phyloP scores from a whole-genome alignment of 202 grass and related monocot genomes.

The Elaeis oleifera region DNA sequence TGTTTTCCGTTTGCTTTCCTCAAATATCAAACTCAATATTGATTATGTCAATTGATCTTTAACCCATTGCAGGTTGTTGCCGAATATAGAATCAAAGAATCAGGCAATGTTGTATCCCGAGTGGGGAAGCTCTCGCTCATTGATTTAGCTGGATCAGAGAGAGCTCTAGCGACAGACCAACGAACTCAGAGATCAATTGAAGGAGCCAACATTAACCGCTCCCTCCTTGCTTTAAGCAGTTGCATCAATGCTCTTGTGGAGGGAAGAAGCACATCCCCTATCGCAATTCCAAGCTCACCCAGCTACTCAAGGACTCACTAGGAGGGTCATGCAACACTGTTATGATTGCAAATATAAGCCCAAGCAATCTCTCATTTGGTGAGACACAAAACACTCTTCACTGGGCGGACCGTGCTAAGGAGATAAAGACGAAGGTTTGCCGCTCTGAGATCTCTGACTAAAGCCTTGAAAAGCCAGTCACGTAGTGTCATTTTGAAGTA shows the following conservation, averaged over 20 bases:
- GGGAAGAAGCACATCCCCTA: slow-evolving; percentile 91
- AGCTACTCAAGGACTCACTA: slow-evolving; percentile 94
- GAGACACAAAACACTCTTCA: slow-evolving; percentile 98
- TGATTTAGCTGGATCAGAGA: slow-evolving; percentile 93
- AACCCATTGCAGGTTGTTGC: slow-evolving; percentile 49
- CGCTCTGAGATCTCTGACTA: background rate
- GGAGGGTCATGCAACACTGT: slow-evolving; percentile 87
- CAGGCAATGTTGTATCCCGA: slow-evolving; percentile 31
- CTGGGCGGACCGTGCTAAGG: slow-evolving; percentile 98
- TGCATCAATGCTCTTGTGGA: slow-evolving; percentile 95
- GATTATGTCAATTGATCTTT: slow-evolving; percentile 18
- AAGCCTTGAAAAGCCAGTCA: too few relatives aligned
- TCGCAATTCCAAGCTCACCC: slow-evolving; percentile 90
- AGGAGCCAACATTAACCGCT: slow-evolving; percentile 92
- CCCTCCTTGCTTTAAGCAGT: slow-evolving; percentile 84
- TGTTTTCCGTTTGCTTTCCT: too few relatives aligned
- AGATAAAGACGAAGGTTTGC: slow-evolving; percentile 87
- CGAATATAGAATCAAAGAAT: slow-evolving; percentile 69
- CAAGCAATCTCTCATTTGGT: slow-evolving; percentile 54
- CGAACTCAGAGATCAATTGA: slow-evolving; percentile 66
- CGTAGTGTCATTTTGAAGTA: too few relatives aligned
- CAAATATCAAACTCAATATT: slow-evolving; percentile 1
- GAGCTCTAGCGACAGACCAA: slow-evolving; percentile 87
- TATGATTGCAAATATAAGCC: slow-evolving; percentile 93
- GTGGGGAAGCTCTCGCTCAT: slow-evolving; percentile 86